These are phyloP conservation scores for Oryza meridionalis DNA, from an alignment of 176 grass and related monocot genomes.

Conservation along the genomic window DNA sequence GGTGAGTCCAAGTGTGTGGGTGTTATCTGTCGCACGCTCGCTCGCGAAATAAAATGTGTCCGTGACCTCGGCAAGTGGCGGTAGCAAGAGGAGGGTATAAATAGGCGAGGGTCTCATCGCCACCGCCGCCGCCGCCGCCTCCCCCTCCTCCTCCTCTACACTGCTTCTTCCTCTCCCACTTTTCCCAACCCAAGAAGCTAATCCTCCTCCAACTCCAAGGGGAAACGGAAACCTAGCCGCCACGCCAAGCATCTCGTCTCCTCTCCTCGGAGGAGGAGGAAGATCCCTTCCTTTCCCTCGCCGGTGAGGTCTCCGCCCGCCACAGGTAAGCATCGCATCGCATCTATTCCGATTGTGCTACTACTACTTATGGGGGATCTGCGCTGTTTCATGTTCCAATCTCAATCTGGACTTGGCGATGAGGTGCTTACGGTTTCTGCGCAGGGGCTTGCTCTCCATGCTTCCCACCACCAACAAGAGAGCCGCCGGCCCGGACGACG, in stretches of 20 bases:
- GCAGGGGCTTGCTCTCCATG: constrained; percentile 73
- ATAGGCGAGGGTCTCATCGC: too few species aligned
- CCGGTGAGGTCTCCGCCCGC: not conserved
- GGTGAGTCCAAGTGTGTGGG: too few species aligned
- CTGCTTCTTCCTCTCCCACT: not conserved
- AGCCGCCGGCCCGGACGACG: constrained; percentile 40
- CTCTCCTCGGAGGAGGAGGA: too few species aligned
- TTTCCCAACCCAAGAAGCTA: not conserved
- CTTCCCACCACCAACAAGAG: constrained; percentile 72
- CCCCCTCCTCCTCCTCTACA: not conserved
- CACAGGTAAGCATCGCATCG: constrained; percentile 17
- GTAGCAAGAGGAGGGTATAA: too few species aligned
- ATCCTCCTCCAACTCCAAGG: too few species aligned
- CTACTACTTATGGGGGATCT: not conserved
- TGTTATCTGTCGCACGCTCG: too few species aligned
- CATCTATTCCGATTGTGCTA: not conserved
- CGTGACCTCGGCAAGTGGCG: too few species aligned
- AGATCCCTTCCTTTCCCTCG: constrained; percentile 39
- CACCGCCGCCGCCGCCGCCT: not conserved
- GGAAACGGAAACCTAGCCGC: constrained; percentile 32
- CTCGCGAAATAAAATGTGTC: too few species aligned
- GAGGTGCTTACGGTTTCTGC: constrained; percentile 58
- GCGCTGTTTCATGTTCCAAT: not conserved
- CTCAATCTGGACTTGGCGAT: constrained; percentile 33
- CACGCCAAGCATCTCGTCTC: constrained; percentile 27